phyloP scores from a whole-genome alignment of 805 yeast genomes.

The Brettanomyces anomalus region DNA sequence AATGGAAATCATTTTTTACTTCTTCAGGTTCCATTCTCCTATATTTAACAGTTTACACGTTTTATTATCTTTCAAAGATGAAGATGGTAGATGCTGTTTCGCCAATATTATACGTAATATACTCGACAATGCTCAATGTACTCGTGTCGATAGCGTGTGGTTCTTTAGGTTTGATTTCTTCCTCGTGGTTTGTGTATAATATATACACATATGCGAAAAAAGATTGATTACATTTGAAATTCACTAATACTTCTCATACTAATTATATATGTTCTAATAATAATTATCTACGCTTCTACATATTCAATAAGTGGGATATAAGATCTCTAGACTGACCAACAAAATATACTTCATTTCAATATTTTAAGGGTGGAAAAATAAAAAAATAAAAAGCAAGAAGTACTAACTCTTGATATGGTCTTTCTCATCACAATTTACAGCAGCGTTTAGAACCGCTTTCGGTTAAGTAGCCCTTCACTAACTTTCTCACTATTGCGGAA shows the following conservation, averaged over 20 bases:
- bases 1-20: constrained; percentile 69
- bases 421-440: neutral
- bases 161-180: constrained; percentile 60
- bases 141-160: constrained; percentile 68
- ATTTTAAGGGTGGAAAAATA: no score
- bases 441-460: neutral
- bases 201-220: constrained; percentile 39
- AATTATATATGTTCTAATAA: neutral
- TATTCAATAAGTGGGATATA: no score
- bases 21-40: constrained; percentile 64
- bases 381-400: neutral
- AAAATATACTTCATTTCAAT: no score
- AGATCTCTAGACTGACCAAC: no score
- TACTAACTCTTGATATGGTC: no score
- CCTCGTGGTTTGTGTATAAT: constrained; percentile 53
- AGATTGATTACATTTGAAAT: constrained; percentile 4
- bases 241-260: neutral
- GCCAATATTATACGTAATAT: constrained; percentile 57
- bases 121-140: constrained; percentile 55
- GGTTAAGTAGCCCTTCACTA: neutral
- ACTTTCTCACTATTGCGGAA: constrained; percentile 36
- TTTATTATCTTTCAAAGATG: constrained; percentile 56
- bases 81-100: constrained; percentile 62
- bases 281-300: no score
- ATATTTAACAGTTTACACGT: constrained; percentile 58